A percentile compares a stretch with the other conserved stretches of the same genome.
These are phyloP conservation scores for Mikania micrantha DNA, from an alignment of 129 eudicot genomes.

Conservation along the genomic window DNA sequence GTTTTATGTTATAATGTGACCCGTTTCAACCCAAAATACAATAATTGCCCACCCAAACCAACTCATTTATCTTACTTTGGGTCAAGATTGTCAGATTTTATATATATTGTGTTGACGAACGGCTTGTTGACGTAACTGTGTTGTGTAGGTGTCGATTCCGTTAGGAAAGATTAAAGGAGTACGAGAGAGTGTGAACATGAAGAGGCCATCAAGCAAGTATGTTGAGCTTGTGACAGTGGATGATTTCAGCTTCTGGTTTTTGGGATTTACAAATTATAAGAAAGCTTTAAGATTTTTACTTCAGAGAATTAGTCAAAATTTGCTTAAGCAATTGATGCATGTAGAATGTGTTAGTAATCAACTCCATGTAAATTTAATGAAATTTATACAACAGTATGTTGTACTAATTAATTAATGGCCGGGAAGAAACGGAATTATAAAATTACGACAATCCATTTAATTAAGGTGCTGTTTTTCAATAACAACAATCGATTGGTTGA, in stretches of 20 bases:
- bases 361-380: slow-evolving; percentile 16
- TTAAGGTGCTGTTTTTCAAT: too few species aligned
- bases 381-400: background rate
- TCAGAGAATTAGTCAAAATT: background rate
- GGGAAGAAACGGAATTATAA: background rate
- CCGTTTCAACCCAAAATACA: too few species aligned
- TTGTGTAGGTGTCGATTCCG: slow-evolving; percentile 22
- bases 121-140: background rate
- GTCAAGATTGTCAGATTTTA: too few species aligned
- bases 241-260: slow-evolving; percentile 16
- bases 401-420: background rate
- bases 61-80: too few species aligned
- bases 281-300: slow-evolving; percentile 13
- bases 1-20: too few species aligned
- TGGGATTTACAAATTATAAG: background rate
- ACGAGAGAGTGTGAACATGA: slow-evolving; percentile 15
- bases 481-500: too few species aligned
- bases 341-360: background rate
- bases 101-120: too few species aligned
- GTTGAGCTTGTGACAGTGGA: slow-evolving; percentile 14
- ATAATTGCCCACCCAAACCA: too few species aligned
- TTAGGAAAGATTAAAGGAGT: slow-evolving; percentile 19
- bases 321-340: background rate
- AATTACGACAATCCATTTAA: background rate
- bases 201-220: slow-evolving; percentile 27